Conservation (phyloP, 148 eudicot species). For the Bassia scoparia region DNA sequence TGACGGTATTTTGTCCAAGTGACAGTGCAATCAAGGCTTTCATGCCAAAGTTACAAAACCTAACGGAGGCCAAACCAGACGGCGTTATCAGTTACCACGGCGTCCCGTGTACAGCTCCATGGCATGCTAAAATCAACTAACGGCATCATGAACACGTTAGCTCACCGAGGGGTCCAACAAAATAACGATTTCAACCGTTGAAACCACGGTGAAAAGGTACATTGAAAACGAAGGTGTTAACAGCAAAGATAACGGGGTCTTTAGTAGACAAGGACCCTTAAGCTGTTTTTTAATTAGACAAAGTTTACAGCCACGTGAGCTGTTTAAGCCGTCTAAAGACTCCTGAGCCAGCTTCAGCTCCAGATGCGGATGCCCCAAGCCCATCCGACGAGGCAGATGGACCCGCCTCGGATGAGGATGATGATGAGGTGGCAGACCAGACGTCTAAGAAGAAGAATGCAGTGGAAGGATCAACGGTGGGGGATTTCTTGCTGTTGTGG, state of each 20-base stretch:
- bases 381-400: slow-evolving; percentile 26
- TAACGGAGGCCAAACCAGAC: slow-evolving; percentile 45
- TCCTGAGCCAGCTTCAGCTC: slow-evolving; percentile 39
- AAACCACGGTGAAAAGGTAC: slow-evolving; percentile 62
- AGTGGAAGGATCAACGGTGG: slow-evolving; percentile 30
- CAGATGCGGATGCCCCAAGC: slow-evolving; percentile 36
- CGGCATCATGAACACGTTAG: slow-evolving; percentile 65
- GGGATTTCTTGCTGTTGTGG: slow-evolving; percentile 22
- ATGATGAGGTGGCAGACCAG: slow-evolving; percentile 41
- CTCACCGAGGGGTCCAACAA: slow-evolving; percentile 58
- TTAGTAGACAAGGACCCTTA: slow-evolving; percentile 61
- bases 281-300: slow-evolving; percentile 47
- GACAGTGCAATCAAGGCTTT: slow-evolving; percentile 49
- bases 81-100: slow-evolving; percentile 58
- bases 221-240: slow-evolving; percentile 51
- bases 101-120: slow-evolving; percentile 62
- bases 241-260: slow-evolving; percentile 58
- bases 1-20: slow-evolving; percentile 63
- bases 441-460: slow-evolving; percentile 36
- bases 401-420: slow-evolving; percentile 33
- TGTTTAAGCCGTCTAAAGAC: slow-evolving; percentile 37
- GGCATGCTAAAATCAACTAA: slow-evolving; percentile 55
- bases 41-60: slow-evolving; percentile 66
- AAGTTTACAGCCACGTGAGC: slow-evolving; percentile 62
- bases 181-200: slow-evolving; percentile 49